These are phyloP conservation scores for Fomitopsis serialis DNA, from an alignment of 768 basidiomycete genomes.

Conservation along the genomic window DNA sequence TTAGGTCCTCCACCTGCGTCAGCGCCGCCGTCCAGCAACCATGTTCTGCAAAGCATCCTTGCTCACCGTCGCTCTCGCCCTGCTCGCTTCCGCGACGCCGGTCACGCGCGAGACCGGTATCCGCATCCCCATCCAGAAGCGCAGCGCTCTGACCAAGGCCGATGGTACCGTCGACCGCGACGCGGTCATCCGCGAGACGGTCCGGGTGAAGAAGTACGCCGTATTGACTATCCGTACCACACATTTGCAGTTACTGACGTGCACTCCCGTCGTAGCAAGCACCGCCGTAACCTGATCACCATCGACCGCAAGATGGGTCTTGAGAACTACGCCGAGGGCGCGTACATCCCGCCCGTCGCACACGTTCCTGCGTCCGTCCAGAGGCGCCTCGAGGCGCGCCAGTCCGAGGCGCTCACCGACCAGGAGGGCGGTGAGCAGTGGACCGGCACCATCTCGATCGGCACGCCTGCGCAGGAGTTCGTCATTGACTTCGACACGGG, in stretches of 20 bases:
- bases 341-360: conserved; percentile 12
- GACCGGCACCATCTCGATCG: conserved; percentile 33
- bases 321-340: conserved; percentile 7
- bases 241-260: background rate
- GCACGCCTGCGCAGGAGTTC: conserved; percentile 29
- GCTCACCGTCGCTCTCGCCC: conserved; percentile 12
- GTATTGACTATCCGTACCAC: background rate
- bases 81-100: conserved; percentile 17
- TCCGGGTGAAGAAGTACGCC: conserved; percentile 7
- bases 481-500: conserved; percentile 37
- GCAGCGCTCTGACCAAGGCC: conserved; percentile 7
- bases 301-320: conserved; percentile 8
- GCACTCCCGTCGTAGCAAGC: conserved; percentile 6
- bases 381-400: conserved; percentile 13
- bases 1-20: background rate
- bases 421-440: conserved; percentile 19
- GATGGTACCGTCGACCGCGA: conserved; percentile 10
- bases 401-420: conserved; percentile 19
- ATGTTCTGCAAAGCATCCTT: conserved; percentile 12
- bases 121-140: conserved; percentile 9
- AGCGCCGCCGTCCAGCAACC: background rate
- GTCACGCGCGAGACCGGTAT: conserved; percentile 5
- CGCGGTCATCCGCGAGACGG: conserved; percentile 1
- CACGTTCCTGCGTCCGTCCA: conserved; percentile 8
- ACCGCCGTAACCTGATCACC: conserved; percentile 13